These are phyloP conservation scores for Boletus rufocinnamomeus DNA, from an alignment of 768 basidiomycete species.

Conservation along the genomic window DNA sequence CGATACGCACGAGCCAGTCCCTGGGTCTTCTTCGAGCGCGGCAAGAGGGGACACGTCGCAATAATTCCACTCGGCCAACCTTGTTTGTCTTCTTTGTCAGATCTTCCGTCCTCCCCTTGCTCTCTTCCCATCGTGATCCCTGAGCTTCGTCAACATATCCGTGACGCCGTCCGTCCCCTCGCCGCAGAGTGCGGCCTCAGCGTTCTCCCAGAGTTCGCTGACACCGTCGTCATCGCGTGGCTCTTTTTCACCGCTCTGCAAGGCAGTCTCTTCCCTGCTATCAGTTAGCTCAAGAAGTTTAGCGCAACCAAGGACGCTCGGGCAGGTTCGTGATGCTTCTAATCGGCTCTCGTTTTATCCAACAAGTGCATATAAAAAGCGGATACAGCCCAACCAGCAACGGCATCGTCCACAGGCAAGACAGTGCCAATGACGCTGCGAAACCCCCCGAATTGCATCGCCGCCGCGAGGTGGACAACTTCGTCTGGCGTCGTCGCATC, in stretches of 20 bases:
- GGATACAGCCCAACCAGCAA: too few relatives aligned
- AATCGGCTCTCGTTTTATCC: too few relatives aligned
- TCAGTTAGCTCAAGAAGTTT: too few relatives aligned
- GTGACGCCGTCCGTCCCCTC: constrained; percentile 32
- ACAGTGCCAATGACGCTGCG: constrained; percentile 31
- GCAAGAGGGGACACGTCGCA: too few relatives aligned
- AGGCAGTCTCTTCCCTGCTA: constrained; percentile 54
- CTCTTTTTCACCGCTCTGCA: constrained; percentile 60
- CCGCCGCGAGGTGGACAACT: constrained; percentile 6
- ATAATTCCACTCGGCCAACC: too few relatives aligned
- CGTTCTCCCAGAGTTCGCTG: constrained; percentile 57
- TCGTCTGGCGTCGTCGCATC: constrained; percentile 25
- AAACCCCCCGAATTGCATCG: constrained; percentile 13
- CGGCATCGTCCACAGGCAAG: constrained; percentile 23
- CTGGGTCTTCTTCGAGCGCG: too few relatives aligned
- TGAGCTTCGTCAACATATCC: constrained; percentile 33
- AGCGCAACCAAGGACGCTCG: too few relatives aligned
- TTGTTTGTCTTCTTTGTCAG: too few relatives aligned
- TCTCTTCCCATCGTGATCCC: constrained; percentile 26
- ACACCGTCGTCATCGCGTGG: constrained; percentile 55
- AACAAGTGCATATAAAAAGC: too few relatives aligned
- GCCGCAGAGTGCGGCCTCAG: constrained; percentile 47
- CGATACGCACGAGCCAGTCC: too few relatives aligned
- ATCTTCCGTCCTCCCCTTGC: background rate
- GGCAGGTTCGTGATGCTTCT: too few relatives aligned